Conservation (phyloP, 345 rosid genomes). For the Salix exigua region DNA sequence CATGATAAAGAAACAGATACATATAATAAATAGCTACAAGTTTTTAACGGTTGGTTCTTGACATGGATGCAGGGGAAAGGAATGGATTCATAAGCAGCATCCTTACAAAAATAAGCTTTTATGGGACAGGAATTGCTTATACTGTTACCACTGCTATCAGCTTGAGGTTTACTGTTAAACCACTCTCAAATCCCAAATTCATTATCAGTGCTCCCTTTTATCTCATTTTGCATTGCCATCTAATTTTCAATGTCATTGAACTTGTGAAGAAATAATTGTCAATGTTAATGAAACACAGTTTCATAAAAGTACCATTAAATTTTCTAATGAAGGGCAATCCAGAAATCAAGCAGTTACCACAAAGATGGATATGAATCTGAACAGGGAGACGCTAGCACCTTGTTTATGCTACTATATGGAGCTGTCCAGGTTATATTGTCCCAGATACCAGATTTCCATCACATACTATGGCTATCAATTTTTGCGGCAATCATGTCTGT, state of each 20-base stretch:
- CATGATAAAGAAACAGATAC: too few species aligned
- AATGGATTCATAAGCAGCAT: conserved; percentile 7
- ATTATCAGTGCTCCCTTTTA: too few species aligned
- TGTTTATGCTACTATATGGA: conserved; percentile 52
- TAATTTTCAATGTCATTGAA: neutral
- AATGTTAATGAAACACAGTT: too few species aligned
- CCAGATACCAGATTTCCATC: conserved; percentile 53
- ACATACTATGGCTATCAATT: conserved; percentile 48
- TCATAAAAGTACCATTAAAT: neutral
- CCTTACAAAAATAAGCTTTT: conserved; percentile 33
- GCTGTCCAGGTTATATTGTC: conserved; percentile 41
- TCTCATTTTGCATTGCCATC: neutral
- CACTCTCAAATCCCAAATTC: neutral
- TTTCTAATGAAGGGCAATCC: conserved; percentile 19
- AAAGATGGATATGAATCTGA: conserved; percentile 41
- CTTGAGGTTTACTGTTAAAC: conserved; percentile 33
- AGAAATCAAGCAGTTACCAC: conserved; percentile 41
- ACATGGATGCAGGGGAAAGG: conserved; percentile 32
- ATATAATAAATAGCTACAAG: neutral
- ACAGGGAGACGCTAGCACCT: conserved; percentile 23
- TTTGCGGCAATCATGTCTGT: conserved; percentile 57
- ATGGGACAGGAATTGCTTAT: conserved; percentile 44
- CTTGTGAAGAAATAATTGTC: neutral
- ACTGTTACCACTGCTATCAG: conserved; percentile 44
- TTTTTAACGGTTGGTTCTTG: neutral